A percentile compares a stretch with the other conserved stretches of the same genome.
These are phyloP conservation scores for Nasturtium officinale DNA, from an alignment of 345 rosid species.

Conservation along the genomic window DNA sequence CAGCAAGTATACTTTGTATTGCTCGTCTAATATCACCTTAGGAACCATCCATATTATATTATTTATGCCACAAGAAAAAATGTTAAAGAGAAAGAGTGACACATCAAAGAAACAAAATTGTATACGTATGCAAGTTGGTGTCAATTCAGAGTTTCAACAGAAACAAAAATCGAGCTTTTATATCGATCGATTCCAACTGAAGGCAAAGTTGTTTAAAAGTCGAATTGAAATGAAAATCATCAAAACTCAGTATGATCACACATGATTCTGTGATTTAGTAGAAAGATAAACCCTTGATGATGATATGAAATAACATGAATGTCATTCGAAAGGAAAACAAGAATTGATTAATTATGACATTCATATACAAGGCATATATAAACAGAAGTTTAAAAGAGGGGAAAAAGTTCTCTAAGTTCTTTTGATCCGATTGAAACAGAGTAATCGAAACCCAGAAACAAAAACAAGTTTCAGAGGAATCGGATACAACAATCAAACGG, in stretches of 20 bases:
- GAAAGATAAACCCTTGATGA: constrained; percentile 8
- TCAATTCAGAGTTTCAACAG: neutral
- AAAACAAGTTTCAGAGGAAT: neutral
- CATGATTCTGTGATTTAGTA: neutral
- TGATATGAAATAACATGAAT: constrained; percentile 12
- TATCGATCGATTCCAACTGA: neutral
- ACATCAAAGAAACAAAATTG: neutral
- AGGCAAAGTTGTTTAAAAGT: neutral
- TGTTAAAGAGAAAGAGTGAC: neutral
- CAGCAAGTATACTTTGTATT: neutral
- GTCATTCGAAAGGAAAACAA: constrained; percentile 7
- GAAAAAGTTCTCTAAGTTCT: neutral
- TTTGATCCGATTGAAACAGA: constrained; percentile 9
- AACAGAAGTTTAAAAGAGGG: neutral
- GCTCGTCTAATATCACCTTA: neutral
- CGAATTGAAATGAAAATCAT: neutral
- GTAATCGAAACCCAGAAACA: constrained; percentile 25
- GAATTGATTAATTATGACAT: neutral
- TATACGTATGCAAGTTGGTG: neutral
- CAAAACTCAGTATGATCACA: constrained; percentile 12
- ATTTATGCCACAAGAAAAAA: neutral
- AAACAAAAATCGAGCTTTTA: neutral
- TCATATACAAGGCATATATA: neutral
- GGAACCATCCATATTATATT: neutral
- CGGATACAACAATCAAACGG: neutral